Base-by-base conservation (phyloP, 108 stramenopile genomes). In the Fistulifera solaris region DNA sequence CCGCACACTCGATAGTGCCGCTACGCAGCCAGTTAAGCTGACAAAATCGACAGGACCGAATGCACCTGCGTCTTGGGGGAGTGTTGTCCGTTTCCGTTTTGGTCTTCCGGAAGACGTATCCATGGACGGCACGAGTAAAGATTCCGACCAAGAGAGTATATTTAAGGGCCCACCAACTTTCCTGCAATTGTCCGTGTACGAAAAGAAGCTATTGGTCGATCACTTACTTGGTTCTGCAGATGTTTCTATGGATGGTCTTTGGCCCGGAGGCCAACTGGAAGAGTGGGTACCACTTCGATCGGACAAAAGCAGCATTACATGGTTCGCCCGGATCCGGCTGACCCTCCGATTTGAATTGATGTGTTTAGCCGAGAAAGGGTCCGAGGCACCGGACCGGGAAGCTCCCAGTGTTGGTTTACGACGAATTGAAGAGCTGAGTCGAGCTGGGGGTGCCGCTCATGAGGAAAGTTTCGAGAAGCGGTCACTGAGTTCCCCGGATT, bases 61-160 rank as follows among this genome's bases (percentile, higher is more conserved):
- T 48, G 89, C 89, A 24, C 89, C 89, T 8, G 91, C 85, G 12
- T 88, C 87, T 16, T 93, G 91, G 91, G 91, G 91, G 8, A 89
- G 81, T 45, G 52, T 85, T 18, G 87, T 87, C 15, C 69, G 85
- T 12, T 93, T 89, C 38, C 61, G 91, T 43, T 93, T 81, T 58
- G 85, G 87, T 12, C 75, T 93, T 38, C 91, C 91, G 19, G 86
- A 88, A 48, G 68, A 78, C 58, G 83, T 81, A 0, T 58, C 72
- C 40, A 70, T 75, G 14, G 87, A 87, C 48, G 87, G 87, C 15
- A 68, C 55, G 11, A 82, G 82, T 58, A 76, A 66, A 59, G 83
- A 84, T 55, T 40, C 47, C 14, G 81, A 89, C 71, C 66, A 85
- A 45, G 91, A 93, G 58, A 73, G 74, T 2, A 56, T 88, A 21